Evolutionary conservation across 23 red algal genomes (phyloP), one percentile per base, ranked within the genome.

Genomic region (Pyropia haitanensis): DNA sequence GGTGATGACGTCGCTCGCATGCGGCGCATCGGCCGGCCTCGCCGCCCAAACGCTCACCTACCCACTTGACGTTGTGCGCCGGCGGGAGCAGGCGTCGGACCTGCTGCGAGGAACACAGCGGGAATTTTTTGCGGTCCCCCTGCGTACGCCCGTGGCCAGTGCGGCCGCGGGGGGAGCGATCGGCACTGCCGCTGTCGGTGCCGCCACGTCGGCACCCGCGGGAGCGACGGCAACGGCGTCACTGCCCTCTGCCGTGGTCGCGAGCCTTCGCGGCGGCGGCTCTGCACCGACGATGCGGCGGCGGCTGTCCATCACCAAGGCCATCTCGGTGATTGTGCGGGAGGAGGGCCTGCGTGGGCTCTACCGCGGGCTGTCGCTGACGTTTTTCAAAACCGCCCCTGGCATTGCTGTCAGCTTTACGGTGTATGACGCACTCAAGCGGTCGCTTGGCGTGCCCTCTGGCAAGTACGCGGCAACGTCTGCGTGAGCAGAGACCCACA

Each of bases 321-420:
- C 81, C 17, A 49, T 95, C 21, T 16, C 53, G 18, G 76, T 75
- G 32, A 95, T 95, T 46, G 52, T 82, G 51, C 71, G 82, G 16
- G 77, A 61, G 29, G 90, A 95, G 70, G 90, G 90, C 64, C 39
- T 95, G 19, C 65, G 56, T 10, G 90, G 80, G 44, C 73, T 95
- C 18, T 95, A 95, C 62, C 77, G 79, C 32, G 90, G 90, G 10
- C 64, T 95, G 32, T 71, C 64, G 6, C 62, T 95, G 27, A 95
- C 88, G 60, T 95, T 80, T 70, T 71, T 95, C 7, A 95, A 95
- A 58, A 83, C 90, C 18, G 90, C 76, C 14, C 90, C 90, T n/a
- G 81, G 81, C 17, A 85, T 95, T 68, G 74, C 80, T 33, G 82
- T 95, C 33, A 88, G 81, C 61, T 95, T 95, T 68, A 79, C 90